Evolutionary conservation across 176 grass and related monocot genomes (phyloP).

Genomic region (Eragrostis nindensis): DNA sequence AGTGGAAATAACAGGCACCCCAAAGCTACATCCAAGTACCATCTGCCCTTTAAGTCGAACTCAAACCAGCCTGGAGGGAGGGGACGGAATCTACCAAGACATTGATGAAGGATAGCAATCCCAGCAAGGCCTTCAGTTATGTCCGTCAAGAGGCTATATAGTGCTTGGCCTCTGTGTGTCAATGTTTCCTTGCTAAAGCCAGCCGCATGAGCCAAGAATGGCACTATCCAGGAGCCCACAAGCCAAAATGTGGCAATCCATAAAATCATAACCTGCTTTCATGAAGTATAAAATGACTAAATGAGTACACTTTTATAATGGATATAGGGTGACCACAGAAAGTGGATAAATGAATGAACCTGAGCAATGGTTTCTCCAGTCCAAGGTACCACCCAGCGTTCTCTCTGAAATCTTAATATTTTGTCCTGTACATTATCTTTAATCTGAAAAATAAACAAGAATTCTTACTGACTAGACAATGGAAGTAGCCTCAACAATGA

Average conservation of each 20-base stretch:
- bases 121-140: conserved; percentile 85
- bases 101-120: conserved; percentile 89
- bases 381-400: conserved; percentile 75
- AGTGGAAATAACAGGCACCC: conserved; percentile 82
- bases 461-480: neutral
- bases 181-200: conserved; percentile 94
- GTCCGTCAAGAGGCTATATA: conserved; percentile 94
- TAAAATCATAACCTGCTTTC: conserved; percentile 87
- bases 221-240: conserved; percentile 98
- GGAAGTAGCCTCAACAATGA: conserved; percentile 3
- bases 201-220: conserved; percentile 85
- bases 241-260: conserved; percentile 98
- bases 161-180: conserved; percentile 86
- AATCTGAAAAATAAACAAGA: conserved; percentile 45
- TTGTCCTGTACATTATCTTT: conserved; percentile 44
- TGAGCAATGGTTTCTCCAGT: conserved; percentile 81
- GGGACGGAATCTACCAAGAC: conserved; percentile 83
- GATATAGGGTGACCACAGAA: neutral
- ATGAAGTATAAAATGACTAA: conserved; percentile 22
- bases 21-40: conserved; percentile 75
- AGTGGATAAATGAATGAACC: conserved; percentile 49
- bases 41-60: conserved; percentile 77
- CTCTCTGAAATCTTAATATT: conserved; percentile 49
- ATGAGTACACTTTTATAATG: neutral
- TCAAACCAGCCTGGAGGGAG: conserved; percentile 91